phyloP scores from a whole-genome alignment of 2,329 filamentous ascomycete genomes.

The Exophiala bonariae region DNA sequence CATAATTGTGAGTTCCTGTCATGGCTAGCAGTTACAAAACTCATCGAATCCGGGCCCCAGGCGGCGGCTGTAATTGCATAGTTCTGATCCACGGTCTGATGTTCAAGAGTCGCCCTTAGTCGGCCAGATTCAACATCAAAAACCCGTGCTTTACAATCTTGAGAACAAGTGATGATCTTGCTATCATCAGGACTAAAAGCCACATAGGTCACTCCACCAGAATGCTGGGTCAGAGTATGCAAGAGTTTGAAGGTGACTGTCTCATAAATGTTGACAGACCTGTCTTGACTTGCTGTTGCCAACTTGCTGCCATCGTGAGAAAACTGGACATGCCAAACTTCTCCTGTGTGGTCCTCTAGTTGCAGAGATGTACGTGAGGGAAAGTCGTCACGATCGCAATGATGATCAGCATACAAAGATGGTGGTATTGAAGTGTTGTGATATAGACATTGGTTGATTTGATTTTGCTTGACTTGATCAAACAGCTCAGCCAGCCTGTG shows the following conservation, averaged over 20 bases:
- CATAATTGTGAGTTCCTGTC: conserved; percentile 67
- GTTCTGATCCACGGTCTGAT: conserved; percentile 65
- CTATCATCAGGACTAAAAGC: conserved; percentile 91
- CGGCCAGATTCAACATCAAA: conserved; percentile 73
- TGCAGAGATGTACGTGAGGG: conserved; percentile 71
- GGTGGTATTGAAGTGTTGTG: conserved; percentile 79
- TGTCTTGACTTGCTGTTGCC: conserved; percentile 77
- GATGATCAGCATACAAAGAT: conserved; percentile 86
- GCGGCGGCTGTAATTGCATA: conserved; percentile 75
- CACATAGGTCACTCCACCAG: conserved; percentile 72
- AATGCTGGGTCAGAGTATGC: conserved; percentile 65
- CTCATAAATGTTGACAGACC: conserved; percentile 78
- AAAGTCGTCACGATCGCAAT: conserved; percentile 77
- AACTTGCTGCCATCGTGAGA: conserved; percentile 82
- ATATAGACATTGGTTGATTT: conserved; percentile 81
- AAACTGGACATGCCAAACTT: conserved; percentile 90
- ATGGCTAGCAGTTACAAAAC: conserved; percentile 77
- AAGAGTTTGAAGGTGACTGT: conserved; percentile 67
- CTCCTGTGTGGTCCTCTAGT: conserved; percentile 71
- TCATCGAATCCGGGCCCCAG: conserved; percentile 78
- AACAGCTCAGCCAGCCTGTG: conserved; percentile 80
- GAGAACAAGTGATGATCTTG: conserved; percentile 80
- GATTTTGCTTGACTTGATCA: conserved; percentile 77
- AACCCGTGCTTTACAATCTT: conserved; percentile 70
- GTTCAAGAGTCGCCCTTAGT: conserved; percentile 63